phyloP scores from a whole-genome alignment of 2,329 filamentous ascomycete genomes.

The Immersiporthe knoxdaviesiana region DNA sequence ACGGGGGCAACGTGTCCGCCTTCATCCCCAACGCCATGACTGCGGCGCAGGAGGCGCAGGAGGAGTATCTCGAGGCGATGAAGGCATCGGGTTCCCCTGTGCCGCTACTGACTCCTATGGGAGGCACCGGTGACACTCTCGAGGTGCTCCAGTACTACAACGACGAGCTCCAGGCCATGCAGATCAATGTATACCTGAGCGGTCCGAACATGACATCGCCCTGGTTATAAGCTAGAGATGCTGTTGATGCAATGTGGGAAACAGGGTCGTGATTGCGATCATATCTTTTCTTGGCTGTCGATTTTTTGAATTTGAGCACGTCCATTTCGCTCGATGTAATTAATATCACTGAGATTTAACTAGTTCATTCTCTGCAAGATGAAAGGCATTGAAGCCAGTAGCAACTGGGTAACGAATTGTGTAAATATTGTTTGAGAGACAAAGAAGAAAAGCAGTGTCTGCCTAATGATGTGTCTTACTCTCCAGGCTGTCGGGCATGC shows the following conservation, averaged over 20 bases:
- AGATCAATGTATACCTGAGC: constrained; percentile 33
- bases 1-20: constrained; percentile 17
- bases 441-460: too few species aligned
- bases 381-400: too few species aligned
- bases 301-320: too few species aligned
- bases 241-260: not conserved
- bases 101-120: constrained; percentile 29
- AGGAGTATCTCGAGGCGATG: constrained; percentile 29
- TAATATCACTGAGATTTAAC: too few species aligned
- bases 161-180: constrained; percentile 32
- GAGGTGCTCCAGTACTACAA: constrained; percentile 33
- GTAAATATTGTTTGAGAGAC: too few species aligned
- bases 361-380: too few species aligned
- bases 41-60: constrained; percentile 31
- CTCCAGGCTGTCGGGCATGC: too few species aligned
- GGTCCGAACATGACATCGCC: constrained; percentile 31
- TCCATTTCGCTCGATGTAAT: too few species aligned
- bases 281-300: too few species aligned
- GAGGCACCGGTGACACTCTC: constrained; percentile 32
- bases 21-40: constrained; percentile 28
- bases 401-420: too few species aligned
- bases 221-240: constrained; percentile 3
- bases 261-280: too few species aligned
- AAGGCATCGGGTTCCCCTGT: constrained; percentile 19
- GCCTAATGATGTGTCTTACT: too few species aligned